phyloP scores from a whole-genome alignment of 768 basidiomycete genomes.

The Cantharellus anzutake region DNA sequence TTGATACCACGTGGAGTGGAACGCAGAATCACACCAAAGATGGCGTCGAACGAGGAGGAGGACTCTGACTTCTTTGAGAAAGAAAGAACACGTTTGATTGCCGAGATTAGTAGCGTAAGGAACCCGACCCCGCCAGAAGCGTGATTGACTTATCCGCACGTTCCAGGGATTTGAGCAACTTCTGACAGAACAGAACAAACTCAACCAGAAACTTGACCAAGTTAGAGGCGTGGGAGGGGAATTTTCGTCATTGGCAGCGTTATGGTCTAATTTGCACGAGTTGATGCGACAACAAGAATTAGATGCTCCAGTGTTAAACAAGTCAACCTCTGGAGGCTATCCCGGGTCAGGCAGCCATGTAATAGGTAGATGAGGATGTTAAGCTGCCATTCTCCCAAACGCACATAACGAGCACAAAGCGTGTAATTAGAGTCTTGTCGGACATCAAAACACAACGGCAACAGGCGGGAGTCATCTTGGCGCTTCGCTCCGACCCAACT shows the following conservation, averaged over 20 bases:
- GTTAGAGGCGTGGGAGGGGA: constrained; percentile 83
- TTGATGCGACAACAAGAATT: constrained; percentile 35
- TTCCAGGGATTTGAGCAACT: constrained; percentile 72
- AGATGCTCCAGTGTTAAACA: not conserved
- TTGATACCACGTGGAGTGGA: no score
- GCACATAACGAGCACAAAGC: no score
- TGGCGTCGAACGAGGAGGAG: constrained; percentile 12
- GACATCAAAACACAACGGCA: no score
- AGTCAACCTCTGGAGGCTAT: not conserved
- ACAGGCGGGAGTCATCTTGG: no score
- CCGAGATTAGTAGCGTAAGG: constrained; percentile 54
- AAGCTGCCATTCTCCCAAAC: not conserved
- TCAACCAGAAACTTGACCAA: constrained; percentile 86
- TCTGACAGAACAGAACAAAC: constrained; percentile 60
- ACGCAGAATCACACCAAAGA: not conserved
- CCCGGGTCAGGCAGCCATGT: not conserved
- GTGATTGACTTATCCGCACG: not conserved
- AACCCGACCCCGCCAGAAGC: not conserved
- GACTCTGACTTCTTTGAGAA: constrained; percentile 49
- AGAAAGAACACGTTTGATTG: constrained; percentile 54
- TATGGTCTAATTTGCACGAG: constrained; percentile 69
- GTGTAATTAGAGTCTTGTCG: no score
- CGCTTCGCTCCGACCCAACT: no score
- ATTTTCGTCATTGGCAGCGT: constrained; percentile 69
- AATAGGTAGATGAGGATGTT: not conserved